Percentiles rank a stretch among this genome's conserved stretches.
These are phyloP conservation scores for Gentiana macrophylla DNA, from an alignment of 257 asterid species.

Conservation along the genomic window DNA sequence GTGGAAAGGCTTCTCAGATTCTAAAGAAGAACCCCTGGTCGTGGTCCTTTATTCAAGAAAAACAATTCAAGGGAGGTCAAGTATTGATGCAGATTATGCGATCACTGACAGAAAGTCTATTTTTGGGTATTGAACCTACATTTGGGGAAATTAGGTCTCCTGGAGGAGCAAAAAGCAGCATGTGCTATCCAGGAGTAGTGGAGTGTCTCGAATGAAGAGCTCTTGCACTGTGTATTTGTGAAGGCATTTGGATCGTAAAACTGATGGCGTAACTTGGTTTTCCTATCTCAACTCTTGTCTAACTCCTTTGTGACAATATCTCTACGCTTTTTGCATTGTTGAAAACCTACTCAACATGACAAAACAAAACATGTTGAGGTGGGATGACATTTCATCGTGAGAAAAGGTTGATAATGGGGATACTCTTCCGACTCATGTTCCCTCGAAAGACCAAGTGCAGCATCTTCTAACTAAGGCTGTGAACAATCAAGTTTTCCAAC, in stretches of 20 bases:
- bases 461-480: too few relatives aligned
- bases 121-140: neutral
- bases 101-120: neutral
- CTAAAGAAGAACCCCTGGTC: neutral
- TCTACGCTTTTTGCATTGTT: neutral
- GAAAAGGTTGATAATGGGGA: neutral
- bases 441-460: too few relatives aligned
- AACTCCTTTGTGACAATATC: neutral
- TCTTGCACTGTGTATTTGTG: neutral
- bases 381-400: neutral
- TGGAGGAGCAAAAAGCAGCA: slow-evolving; percentile 9
- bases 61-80: neutral
- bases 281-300: neutral
- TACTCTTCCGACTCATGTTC: too few relatives aligned
- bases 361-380: neutral
- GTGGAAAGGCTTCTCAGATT: neutral
- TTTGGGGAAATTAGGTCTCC: slow-evolving; percentile 3
- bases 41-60: neutral
- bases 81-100: slow-evolving; percentile 5
- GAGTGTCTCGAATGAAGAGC: neutral
- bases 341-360: slow-evolving; percentile 4
- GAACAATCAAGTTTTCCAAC: too few relatives aligned
- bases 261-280: neutral
- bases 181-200: neutral
- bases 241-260: neutral